Evolutionary conservation across 208 protist species (phyloP), one percentile per base, ranked within the genome.

Genomic region (Phytomonas sp.): DNA sequence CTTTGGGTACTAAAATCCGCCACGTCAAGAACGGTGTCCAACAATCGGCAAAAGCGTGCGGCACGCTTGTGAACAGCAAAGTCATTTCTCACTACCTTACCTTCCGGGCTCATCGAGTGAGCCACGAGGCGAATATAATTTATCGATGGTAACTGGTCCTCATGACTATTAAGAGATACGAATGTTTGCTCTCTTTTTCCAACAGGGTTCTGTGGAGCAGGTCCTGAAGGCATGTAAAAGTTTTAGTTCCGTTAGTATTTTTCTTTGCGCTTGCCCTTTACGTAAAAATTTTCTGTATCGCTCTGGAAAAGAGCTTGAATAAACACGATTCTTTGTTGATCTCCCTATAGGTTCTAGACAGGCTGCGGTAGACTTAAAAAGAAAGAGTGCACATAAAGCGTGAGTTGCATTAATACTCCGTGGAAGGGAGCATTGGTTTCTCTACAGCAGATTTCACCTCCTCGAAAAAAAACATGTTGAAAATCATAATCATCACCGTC

Each of bases 51-150:
- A 6, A 87, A 62, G 0, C 89, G 86, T 31, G 89, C 89, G 29
- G 83, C 87, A 56, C 87, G 80, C 26, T 76, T 79, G 73, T 92
- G 89, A 20, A 95, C 72, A 9, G 89, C 89, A 72, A 92, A 95
- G 59, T 89, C 83, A 34, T 75, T 68, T 13, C 81, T 74, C 0
- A 70, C 60, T n/a, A 72, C 68, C 9, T 65, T 75, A 20, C 67
- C 80, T 26, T 85, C 76, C 6, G 66, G 0, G 4, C 70, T 63
- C 29, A 26, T 68, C 66, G 63, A 71, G 65, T 80, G 74, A 2
- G 83, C 83, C 43, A 94, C 78, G 3, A 94, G 68, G 20, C 85
- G 84, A 26, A 94, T 75, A 73, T 94, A 94, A 23, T 91, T 81
- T 0, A 63, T 63, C 0, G 77, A 65, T 8, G 89, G 89, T 40